Conservation (phyloP, 2,329 filamentous ascomycete species). For the Teratosphaeria gauchensis region DNA sequence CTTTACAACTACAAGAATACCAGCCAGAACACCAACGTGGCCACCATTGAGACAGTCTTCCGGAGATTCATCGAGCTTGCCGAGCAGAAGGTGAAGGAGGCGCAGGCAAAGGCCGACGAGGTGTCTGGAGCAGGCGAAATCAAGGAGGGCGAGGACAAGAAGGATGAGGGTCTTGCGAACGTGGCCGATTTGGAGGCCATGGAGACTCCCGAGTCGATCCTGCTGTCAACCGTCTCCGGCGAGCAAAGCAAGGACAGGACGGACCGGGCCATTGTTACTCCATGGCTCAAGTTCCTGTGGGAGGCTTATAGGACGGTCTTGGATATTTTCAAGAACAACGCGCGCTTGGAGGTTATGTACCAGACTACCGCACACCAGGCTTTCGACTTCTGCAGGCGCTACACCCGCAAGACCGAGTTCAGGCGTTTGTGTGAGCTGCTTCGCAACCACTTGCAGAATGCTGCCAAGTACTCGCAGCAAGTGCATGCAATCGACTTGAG, state of each 20-base stretch:
- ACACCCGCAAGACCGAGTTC: conserved; percentile 98
- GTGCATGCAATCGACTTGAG: conserved; percentile 99
- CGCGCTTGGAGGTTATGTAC: conserved; percentile 92
- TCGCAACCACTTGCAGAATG: conserved; percentile 96
- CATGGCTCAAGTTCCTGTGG: conserved; percentile 99
- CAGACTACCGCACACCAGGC: conserved; percentile 96
- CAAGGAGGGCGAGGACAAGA: conserved; percentile 72
- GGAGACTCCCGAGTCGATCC: conserved; percentile 95
- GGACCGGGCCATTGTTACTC: conserved; percentile 94
- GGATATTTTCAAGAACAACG: conserved; percentile 98
- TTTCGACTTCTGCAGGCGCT: conserved; percentile 97
- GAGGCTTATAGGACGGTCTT: conserved; percentile 97
- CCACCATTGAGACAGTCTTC: conserved; percentile 92
- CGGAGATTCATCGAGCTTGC: conserved; percentile 98
- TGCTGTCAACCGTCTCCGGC: conserved; percentile 93
- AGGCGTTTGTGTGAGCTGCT: conserved; percentile 95
- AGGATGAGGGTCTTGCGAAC: conserved; percentile 64
- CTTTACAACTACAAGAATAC: conserved; percentile 99
- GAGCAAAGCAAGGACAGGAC: conserved; percentile 96
- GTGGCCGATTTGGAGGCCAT: conserved; percentile 93
- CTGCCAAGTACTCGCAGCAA: conserved; percentile 96
- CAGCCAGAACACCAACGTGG: conserved; percentile 96
- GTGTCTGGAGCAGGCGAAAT: conserved; percentile 72
- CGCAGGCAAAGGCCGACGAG: conserved; percentile 91
- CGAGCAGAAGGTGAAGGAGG: conserved; percentile 89